A percentile compares a stretch with the other conserved stretches of the same genome.
Conservation (phyloP, 2,329 filamentous ascomycete species). For the Trichoderma sp. region DNA sequence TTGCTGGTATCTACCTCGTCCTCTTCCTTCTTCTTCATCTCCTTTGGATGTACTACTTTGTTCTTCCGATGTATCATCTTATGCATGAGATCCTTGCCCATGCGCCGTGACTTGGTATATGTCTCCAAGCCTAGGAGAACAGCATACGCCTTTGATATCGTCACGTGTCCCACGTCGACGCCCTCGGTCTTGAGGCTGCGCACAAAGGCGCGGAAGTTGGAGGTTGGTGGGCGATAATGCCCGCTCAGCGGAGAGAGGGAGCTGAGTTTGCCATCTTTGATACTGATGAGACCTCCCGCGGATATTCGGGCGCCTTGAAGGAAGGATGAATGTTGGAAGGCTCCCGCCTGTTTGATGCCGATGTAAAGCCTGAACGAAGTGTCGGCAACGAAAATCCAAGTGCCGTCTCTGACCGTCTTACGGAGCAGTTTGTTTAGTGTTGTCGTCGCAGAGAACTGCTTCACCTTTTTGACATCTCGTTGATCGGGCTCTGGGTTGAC, state of each 20-base stretch:
- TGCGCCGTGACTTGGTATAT: slow-evolving; percentile 70
- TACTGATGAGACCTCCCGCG: slow-evolving; percentile 81
- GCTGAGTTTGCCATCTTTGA: slow-evolving; percentile 77
- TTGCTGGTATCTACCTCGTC: slow-evolving; percentile 64
- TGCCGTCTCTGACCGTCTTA: slow-evolving; percentile 80
- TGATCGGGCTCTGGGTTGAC: slow-evolving; percentile 64
- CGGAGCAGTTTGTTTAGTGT: slow-evolving; percentile 79
- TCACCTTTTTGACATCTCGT: slow-evolving; percentile 57
- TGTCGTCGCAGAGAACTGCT: slow-evolving; percentile 70
- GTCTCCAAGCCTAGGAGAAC: slow-evolving; percentile 81
- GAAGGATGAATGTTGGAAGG: slow-evolving; percentile 91
- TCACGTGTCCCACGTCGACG: slow-evolving; percentile 78
- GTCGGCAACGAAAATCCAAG: slow-evolving; percentile 92
- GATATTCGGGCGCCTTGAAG: slow-evolving; percentile 80
- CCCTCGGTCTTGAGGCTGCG: slow-evolving; percentile 71
- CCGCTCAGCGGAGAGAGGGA: slow-evolving; percentile 73
- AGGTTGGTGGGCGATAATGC: slow-evolving; percentile 82
- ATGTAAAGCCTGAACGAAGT: slow-evolving; percentile 84
- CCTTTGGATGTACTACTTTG: slow-evolving; percentile 64
- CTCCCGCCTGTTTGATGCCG: slow-evolving; percentile 84
- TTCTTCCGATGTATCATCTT: slow-evolving; percentile 59
- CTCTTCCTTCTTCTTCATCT: slow-evolving; percentile 60
- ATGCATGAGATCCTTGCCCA: slow-evolving; percentile 59
- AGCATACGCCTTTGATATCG: slow-evolving; percentile 79
- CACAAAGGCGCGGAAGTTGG: slow-evolving; percentile 83